phyloP scores from a whole-genome alignment of 805 yeast genomes.

The Lipomyces spencermartinsiae region DNA sequence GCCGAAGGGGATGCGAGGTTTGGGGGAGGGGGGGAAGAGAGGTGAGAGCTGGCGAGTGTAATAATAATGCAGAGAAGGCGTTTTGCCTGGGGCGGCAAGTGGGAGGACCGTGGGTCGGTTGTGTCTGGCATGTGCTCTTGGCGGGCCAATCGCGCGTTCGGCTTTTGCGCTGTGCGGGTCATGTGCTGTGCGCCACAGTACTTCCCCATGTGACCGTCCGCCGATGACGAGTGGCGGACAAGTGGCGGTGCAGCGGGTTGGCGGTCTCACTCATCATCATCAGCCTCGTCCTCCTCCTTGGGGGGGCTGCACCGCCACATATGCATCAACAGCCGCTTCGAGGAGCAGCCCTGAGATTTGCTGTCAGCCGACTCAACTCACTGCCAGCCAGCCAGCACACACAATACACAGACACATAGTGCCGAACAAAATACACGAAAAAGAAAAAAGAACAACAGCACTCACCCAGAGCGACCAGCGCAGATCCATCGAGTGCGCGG shows the following conservation, averaged over 20 bases:
- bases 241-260: too few species aligned
- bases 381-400: background rate
- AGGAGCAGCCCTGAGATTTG: slow-evolving; percentile 17
- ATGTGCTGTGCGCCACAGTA: slow-evolving; percentile 19
- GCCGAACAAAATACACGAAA: too few species aligned
- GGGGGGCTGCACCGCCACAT: slow-evolving; percentile 26
- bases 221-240: too few species aligned
- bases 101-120: too few species aligned
- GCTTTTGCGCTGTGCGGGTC: slow-evolving; percentile 4
- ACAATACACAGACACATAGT: background rate
- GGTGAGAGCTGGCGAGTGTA: background rate
- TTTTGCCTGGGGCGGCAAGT: too few species aligned
- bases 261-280: too few species aligned
- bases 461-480: slow-evolving; percentile 31
- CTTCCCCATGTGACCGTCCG: slow-evolving; percentile 19
- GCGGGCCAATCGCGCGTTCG: slow-evolving; percentile 23
- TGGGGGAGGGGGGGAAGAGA: background rate
- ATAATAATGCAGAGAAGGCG: too few species aligned
- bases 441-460: background rate
- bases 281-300: too few species aligned
- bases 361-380: background rate
- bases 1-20: background rate
- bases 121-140: background rate
- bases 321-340: slow-evolving; percentile 17
- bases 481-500: slow-evolving; percentile 24